Evolutionary conservation across 2,329 filamentous ascomycete genomes (phyloP), one percentile per base, ranked within the genome.

Genomic region (Anthostomella pinea): DNA sequence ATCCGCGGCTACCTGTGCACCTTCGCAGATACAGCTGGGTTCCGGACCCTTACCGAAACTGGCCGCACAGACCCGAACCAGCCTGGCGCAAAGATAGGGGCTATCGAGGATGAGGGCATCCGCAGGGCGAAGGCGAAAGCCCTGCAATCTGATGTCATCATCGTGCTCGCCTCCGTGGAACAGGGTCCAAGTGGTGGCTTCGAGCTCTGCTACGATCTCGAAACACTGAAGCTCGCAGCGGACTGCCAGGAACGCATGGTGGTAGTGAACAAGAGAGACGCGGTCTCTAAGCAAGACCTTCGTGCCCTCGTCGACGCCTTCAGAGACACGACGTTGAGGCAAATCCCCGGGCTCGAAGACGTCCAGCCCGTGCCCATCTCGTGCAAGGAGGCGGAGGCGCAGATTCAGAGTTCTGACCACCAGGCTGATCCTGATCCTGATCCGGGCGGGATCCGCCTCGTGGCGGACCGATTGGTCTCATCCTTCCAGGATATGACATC

Each of bases 1-100:
- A 73, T 98, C 30, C 81, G 83, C 1, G 93, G 93, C 0, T 98
- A 86, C 67, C 79, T 94, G 32, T 95, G 90, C 62, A 87, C 86
- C n/a, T 83, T 98, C 56, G 90, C 91, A 11, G 93, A 98, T 65
- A 97, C 93, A 53, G 93, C 93, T 14, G 93, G 93, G 1, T 79
- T 98, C 49, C 75, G 89, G 32, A 77, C 73, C 30, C 61, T 51
- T 22, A 45, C 51, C 16, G 41, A 22, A 6, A 33, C 35, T 30
- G 42, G 41, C 26, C 31, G 24, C 18, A 21, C 34, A 22, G 28
- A 27, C 37, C 30, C 39, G 33, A 45, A 44, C 17, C 49, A 42
- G 26, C 32, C 33, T n/a, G 49, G 41, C 33, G 37, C 23, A 19
- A 50, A 49, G 21, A 79, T 95, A 41, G 87, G 89, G 1, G 69